These are phyloP conservation scores for Leishmania major DNA, from an alignment of 208 protist genomes.

Conservation along the genomic window DNA sequence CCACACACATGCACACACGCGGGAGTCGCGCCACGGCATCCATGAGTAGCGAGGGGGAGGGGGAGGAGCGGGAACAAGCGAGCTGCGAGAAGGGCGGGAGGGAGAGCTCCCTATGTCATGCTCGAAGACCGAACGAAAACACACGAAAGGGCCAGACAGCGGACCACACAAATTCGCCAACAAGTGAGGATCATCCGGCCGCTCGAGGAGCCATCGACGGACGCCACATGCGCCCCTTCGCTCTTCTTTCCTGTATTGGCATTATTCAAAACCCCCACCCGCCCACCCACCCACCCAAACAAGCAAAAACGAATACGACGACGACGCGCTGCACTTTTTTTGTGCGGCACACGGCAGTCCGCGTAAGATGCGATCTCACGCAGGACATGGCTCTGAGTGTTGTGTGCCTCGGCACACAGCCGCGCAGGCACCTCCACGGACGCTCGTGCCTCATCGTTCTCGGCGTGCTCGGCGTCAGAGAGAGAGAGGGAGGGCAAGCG, in stretches of 20 bases:
- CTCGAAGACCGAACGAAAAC: neutral
- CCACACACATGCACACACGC: neutral
- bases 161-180: neutral
- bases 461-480: neutral
- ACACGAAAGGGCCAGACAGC: neutral
- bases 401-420: neutral
- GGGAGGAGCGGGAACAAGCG: neutral
- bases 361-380: neutral
- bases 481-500: neutral
- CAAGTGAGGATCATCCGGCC: neutral
- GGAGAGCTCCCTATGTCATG: too few species aligned
- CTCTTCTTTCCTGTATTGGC: neutral
- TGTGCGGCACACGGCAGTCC: neutral
- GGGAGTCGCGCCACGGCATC: neutral
- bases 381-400: neutral
- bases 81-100: too few species aligned
- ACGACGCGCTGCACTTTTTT: neutral
- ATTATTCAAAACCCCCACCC: too few species aligned
- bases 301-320: neutral
- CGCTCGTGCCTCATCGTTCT: neutral
- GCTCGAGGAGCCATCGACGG: neutral
- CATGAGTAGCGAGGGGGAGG: neutral
- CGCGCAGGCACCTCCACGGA: neutral
- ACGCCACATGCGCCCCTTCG: neutral
- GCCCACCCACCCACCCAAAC: too few species aligned